These are phyloP conservation scores for Wickerhamomyces hampshirensis DNA, from an alignment of 805 yeast species.

Conservation along the genomic window DNA sequence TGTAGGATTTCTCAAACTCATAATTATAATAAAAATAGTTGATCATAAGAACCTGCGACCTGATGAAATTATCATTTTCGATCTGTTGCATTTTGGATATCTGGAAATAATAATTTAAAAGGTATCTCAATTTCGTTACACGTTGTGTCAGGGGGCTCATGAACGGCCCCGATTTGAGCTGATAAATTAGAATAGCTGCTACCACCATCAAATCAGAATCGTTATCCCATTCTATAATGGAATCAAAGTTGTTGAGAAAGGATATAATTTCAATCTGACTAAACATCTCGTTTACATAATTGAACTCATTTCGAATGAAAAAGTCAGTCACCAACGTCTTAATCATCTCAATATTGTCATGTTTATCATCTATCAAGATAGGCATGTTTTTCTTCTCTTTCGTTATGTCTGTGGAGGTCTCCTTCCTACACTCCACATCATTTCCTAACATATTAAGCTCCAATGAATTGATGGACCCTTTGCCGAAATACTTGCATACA, in stretches of 20 bases:
- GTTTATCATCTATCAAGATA: slow-evolving; percentile 2
- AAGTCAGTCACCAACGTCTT: slow-evolving; percentile 9
- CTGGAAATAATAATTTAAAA: slow-evolving; percentile 15
- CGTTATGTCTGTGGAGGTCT: not conserved
- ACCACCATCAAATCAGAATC: slow-evolving; percentile 20
- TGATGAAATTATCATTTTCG: slow-evolving; percentile 13
- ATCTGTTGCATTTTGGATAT: slow-evolving; percentile 14
- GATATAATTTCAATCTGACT: slow-evolving; percentile 8
- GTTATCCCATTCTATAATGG: slow-evolving; percentile 8
- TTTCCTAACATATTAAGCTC: slow-evolving; percentile 9
- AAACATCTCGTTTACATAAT: slow-evolving; percentile 15
- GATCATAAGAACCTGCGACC: slow-evolving; percentile 16
- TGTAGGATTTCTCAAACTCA: slow-evolving; percentile 20
- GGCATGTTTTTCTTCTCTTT: slow-evolving; percentile 12
- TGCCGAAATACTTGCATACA: slow-evolving; percentile 10
- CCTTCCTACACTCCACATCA: not conserved
- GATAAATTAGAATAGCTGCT: slow-evolving; percentile 17
- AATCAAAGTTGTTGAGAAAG: slow-evolving; percentile 10
- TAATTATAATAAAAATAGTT: slow-evolving; percentile 17
- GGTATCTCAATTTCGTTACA: not conserved
- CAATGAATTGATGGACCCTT: slow-evolving; percentile 9
- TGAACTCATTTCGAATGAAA: slow-evolving; percentile 10
- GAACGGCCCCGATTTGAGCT: no score
- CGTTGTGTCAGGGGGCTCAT: slow-evolving; percentile 1
- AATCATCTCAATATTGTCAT: slow-evolving; percentile 9